Percentiles rank a stretch among this genome's conserved stretches.
Conservation (phyloP, 2,329 filamentous ascomycete genomes). For the Paecilomyces variotii region DNA sequence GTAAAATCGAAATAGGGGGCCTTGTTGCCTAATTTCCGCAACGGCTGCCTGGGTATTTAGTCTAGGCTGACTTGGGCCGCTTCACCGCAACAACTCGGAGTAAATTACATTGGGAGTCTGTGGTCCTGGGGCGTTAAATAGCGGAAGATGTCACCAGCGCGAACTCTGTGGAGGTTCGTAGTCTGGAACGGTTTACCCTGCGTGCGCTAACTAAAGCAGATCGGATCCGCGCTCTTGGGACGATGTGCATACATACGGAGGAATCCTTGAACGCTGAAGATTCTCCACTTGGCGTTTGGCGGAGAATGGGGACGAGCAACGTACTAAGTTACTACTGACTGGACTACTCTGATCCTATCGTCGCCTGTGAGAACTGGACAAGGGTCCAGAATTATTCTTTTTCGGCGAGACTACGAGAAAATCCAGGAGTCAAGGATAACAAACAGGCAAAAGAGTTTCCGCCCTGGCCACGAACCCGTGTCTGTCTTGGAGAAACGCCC, state of each 20-base stretch:
- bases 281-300: too few species aligned
- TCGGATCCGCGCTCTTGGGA: background rate
- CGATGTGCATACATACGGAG: background rate
- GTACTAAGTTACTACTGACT: too few species aligned
- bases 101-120: background rate
- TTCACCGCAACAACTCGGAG: background rate
- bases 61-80: background rate
- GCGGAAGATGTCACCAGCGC: background rate
- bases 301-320: too few species aligned
- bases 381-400: background rate
- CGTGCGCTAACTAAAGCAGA: background rate
- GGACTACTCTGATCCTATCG: too few species aligned
- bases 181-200: background rate
- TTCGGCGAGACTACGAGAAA: background rate
- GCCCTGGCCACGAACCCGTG: background rate
- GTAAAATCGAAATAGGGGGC: background rate
- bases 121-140: background rate
- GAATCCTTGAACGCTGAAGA: too few species aligned
- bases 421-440: background rate
- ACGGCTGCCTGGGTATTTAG: background rate
- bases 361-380: too few species aligned
- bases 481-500: background rate
- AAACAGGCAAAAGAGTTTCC: background rate
- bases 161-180: background rate
- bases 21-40: background rate